A percentile compares a stretch with the other conserved stretches of the same genome.
Conservation (phyloP, 352 stramenopile species). For the Elongisporangium prolatum region DNA sequence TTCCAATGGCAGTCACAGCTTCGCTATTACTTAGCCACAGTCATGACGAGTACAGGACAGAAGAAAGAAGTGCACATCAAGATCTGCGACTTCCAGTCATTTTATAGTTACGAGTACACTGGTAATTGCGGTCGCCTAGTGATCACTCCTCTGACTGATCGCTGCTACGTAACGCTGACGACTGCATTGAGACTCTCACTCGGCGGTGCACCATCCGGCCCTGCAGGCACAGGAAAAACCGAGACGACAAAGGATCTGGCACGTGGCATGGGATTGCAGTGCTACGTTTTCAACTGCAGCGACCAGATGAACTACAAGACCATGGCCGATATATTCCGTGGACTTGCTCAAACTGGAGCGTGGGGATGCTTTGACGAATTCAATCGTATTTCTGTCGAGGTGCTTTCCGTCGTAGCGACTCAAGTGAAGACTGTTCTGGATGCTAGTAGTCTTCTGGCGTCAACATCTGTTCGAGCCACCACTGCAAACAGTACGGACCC, state of each 20-base stretch:
- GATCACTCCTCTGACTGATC: slow-evolving; percentile 80
- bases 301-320: slow-evolving; percentile 95
- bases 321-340: slow-evolving; percentile 95
- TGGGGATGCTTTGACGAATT: slow-evolving; percentile 98
- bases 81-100: slow-evolving; percentile 89
- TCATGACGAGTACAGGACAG: slow-evolving; percentile 23
- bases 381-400: slow-evolving; percentile 96
- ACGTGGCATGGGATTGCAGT: slow-evolving; percentile 67
- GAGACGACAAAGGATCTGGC: slow-evolving; percentile 85
- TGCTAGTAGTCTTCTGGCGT: slow-evolving; percentile 33
- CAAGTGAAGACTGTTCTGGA: slow-evolving; percentile 98
- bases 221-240: slow-evolving; percentile 83
- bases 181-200: slow-evolving; percentile 75
- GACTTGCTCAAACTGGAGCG: slow-evolving; percentile 91
- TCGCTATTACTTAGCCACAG: slow-evolving; percentile 87
- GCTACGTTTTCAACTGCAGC: slow-evolving; percentile 88
- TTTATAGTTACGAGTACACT: slow-evolving; percentile 96
- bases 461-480: slow-evolving; percentile 8
- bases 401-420: slow-evolving; percentile 93
- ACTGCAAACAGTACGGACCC: slow-evolving; percentile 20
- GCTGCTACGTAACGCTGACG: slow-evolving; percentile 84
- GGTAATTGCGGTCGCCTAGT: slow-evolving; percentile 90
- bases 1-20: slow-evolving; percentile 96
- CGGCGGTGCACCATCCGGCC: slow-evolving; percentile 69
- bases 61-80: slow-evolving; percentile 82